These are phyloP conservation scores for Podila horticola DNA, from an alignment of 192 early-diverging fungal genomes.

Conservation along the genomic window DNA sequence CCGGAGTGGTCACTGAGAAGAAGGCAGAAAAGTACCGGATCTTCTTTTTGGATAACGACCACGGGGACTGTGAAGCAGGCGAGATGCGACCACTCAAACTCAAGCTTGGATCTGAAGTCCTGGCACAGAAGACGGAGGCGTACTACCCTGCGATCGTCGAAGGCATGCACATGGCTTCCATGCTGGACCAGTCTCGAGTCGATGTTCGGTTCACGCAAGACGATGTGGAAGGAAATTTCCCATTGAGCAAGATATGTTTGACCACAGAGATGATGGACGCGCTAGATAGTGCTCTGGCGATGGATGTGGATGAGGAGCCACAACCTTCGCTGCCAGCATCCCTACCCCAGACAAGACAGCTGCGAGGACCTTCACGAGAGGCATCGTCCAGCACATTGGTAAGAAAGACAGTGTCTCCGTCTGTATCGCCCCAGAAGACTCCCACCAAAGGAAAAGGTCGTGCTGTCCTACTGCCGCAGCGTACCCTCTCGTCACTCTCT, in stretches of 20 bases:
- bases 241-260: slow-evolving; percentile 8
- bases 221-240: slow-evolving; percentile 14
- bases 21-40: slow-evolving; percentile 11
- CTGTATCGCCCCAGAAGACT: slow-evolving; percentile 13
- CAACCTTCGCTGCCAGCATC: background rate
- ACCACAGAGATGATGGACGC: slow-evolving; percentile 21
- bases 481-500: background rate
- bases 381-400: too few species aligned
- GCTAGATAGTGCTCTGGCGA: slow-evolving; percentile 16
- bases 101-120: slow-evolving; percentile 25
- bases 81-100: slow-evolving; percentile 38
- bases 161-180: slow-evolving; percentile 17
- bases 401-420: background rate
- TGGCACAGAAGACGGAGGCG: slow-evolving; percentile 22
- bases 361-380: background rate
- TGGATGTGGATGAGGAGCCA: slow-evolving; percentile 10
- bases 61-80: background rate
- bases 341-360: background rate
- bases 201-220: slow-evolving; percentile 31
- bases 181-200: slow-evolving; percentile 9
- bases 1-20: slow-evolving; percentile 11
- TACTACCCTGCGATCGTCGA: slow-evolving; percentile 15
- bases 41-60: slow-evolving; percentile 24
- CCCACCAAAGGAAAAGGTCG: slow-evolving; percentile 19
- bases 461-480: background rate